These are phyloP conservation scores for Cadophora gregata DNA, from an alignment of 2,329 filamentous ascomycete genomes.

Conservation along the genomic window DNA sequence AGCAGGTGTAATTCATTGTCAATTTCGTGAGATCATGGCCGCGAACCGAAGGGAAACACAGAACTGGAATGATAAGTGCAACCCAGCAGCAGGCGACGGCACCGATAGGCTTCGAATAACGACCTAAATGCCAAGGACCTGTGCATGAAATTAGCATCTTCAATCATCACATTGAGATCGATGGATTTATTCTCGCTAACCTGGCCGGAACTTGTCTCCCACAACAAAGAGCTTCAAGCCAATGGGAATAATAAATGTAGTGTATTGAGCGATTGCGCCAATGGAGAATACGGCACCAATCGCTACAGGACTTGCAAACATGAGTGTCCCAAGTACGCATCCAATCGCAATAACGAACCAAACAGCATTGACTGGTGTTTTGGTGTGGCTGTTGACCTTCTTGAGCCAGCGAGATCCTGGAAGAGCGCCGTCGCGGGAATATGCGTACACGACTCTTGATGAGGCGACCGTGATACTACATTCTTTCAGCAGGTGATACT, in stretches of 20 bases:
- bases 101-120: constrained; percentile 62
- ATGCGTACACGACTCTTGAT: constrained; percentile 73
- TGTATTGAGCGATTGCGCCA: constrained; percentile 71
- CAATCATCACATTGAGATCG: too few species aligned
- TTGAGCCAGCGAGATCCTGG: constrained; percentile 64
- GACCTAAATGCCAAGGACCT: constrained; percentile 69
- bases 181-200: background rate
- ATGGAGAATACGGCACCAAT: constrained; percentile 74
- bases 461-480: constrained; percentile 64
- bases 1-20: constrained; percentile 72
- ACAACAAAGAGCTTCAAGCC: constrained; percentile 65
- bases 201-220: constrained; percentile 61
- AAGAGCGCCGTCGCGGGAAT: constrained; percentile 75
- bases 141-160: too few species aligned
- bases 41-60: constrained; percentile 66
- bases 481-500: background rate
- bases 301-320: constrained; percentile 67
- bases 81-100: constrained; percentile 63
- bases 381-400: constrained; percentile 62
- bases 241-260: constrained; percentile 64
- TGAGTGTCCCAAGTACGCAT: constrained; percentile 64
- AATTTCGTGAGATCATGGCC: constrained; percentile 57
- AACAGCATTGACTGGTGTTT: constrained; percentile 73
- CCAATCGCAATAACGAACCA: constrained; percentile 69
- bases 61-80: constrained; percentile 69